A percentile compares a stretch with the other conserved stretches of the same genome.
Evolutionary conservation across 257 asterid genomes (phyloP).

Genomic region (Solanum ossicruentum): DNA sequence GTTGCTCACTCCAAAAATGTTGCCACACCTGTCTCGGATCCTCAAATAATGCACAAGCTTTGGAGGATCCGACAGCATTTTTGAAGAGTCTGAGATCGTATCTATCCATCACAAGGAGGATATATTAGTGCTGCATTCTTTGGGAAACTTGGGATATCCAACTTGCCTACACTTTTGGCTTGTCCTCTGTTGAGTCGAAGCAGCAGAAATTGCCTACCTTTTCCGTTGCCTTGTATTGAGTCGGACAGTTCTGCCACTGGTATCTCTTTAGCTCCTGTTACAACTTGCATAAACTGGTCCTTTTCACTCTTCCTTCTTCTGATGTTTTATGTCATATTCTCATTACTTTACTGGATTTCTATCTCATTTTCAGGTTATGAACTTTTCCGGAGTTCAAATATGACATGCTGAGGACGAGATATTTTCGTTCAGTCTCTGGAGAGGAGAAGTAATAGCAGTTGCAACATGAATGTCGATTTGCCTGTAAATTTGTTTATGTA

Average conservation of each 20-base stretch:
- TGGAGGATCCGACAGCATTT: not conserved
- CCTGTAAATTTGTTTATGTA: slow-evolving; percentile 1
- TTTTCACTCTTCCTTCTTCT: not conserved
- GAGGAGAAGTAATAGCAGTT: not conserved
- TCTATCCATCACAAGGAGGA: not conserved
- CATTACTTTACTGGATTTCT: not conserved
- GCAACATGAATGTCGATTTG: not conserved
- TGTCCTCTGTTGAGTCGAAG: not conserved
- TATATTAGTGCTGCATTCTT: not conserved
- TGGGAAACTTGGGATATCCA: not conserved
- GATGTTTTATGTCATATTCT: not conserved
- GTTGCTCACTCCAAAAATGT: not conserved
- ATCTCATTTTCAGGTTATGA: slow-evolving; percentile 15
- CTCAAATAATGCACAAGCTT: not conserved
- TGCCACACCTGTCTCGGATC: not conserved
- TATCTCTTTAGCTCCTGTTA: not conserved
- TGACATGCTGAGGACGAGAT: slow-evolving; percentile 36
- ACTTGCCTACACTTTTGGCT: not conserved
- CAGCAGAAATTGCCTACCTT: not conserved
- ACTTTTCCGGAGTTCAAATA: slow-evolving; percentile 21
- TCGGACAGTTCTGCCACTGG: not conserved
- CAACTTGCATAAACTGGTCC: not conserved
- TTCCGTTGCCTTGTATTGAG: not conserved
- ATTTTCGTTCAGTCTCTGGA: not conserved
- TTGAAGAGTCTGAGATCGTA: not conserved